Evolutionary conservation across 202 grass and related monocot genomes (phyloP).

Genomic region (Eragrostis tef): DNA sequence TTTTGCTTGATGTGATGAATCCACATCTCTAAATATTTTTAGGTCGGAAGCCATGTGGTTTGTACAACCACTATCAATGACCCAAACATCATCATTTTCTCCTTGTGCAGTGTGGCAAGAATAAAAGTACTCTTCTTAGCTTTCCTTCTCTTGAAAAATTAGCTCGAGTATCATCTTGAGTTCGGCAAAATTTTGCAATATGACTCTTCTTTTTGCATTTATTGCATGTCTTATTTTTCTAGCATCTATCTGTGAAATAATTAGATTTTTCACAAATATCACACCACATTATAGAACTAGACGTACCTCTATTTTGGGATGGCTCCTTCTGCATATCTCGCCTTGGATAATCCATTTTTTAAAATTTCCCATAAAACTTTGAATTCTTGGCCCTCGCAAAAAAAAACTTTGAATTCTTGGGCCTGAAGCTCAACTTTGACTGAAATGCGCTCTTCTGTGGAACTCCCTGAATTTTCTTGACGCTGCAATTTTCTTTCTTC

Average conservation of each 20-base stretch:
- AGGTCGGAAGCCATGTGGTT: too few species aligned
- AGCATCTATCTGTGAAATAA: not conserved
- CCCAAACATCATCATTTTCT: too few species aligned
- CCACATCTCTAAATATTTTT: too few species aligned
- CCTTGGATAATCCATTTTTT: not conserved
- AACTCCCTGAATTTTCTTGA: not conserved
- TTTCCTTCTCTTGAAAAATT: too few species aligned
- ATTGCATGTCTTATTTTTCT: not conserved
- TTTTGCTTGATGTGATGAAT: too few species aligned
- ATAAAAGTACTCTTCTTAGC: too few species aligned
- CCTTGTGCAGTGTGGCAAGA: too few species aligned
- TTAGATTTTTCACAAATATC: not conserved
- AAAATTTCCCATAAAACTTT: not conserved
- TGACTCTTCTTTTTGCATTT: not conserved
- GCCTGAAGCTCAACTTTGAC: not conserved
- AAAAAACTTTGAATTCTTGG: too few species aligned
- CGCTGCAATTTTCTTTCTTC: slow-evolving; percentile 6
- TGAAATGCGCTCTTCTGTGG: not conserved
- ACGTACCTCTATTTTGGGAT: not conserved
- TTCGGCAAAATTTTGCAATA: too few species aligned
- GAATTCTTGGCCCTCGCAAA: too few species aligned
- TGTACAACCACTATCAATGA: too few species aligned
- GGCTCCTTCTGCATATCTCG: not conserved
- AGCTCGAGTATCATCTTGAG: too few species aligned
- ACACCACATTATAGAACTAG: not conserved